Evolutionary conservation across 768 basidiomycete genomes (phyloP), one percentile per base, ranked within the genome.

Genomic region (Chiua virens): DNA sequence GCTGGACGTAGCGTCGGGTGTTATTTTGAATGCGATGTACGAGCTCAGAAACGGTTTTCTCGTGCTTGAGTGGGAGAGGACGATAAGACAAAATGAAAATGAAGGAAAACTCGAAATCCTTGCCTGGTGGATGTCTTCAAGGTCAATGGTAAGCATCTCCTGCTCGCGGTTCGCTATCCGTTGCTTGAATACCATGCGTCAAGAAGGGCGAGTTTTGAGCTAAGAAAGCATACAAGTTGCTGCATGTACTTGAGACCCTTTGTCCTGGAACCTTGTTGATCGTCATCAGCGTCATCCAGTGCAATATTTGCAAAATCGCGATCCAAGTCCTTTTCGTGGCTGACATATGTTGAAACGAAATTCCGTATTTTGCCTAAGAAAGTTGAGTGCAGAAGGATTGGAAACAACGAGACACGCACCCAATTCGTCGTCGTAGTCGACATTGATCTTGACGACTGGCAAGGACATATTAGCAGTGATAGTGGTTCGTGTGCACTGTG

Each of bases 131-230:
- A 98, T 74, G 70, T 99, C 97, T 65, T 93, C 91, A 21, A 99
- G 69, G 60, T 96, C 92, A 53, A 99, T 82, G 36, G 85, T 75
- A 10, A 99, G 74, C 81, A 89, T 89, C 58, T 92, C 83, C 68
- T 93, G 88, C 55, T 97, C 91, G 32, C 97, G 82, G 71, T 99
- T 96, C 44, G 96, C 92, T 53, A 99, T 83, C 39, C 77, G 75
- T 94, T 93, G 92, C 93, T 95, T 62, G 50, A 56, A 53, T 25
- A 8, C 49, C 39, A 59, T 48, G 49, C 5, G 44, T 63, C 23
- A 62, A 38, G 57, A 21, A 39, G 23, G 66, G 68, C 57, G 60
- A 48, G 22, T 55, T 47, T 41, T 40, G 32, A 30, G 18, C 47
- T 14, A 37, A 4, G 65, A 68, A 84, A 64, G 20, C 47, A 41